These are phyloP conservation scores for Zychaea mexicana DNA, from an alignment of 371 early-diverging fungal genomes.

Conservation along the genomic window DNA sequence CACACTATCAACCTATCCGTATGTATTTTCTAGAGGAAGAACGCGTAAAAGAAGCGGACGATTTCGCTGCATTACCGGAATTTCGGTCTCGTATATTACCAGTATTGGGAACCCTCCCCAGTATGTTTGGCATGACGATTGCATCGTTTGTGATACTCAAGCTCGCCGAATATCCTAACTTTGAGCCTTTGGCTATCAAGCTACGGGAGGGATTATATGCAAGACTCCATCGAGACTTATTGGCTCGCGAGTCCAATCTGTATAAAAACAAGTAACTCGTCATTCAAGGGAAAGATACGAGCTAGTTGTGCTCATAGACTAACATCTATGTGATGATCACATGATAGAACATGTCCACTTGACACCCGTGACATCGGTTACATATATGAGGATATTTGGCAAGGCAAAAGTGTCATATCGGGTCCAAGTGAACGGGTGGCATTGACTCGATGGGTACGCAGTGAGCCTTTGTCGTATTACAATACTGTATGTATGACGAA, in stretches of 20 bases:
- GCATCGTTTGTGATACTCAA: conserved; percentile 82
- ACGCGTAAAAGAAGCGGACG: conserved; percentile 80
- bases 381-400: conserved; percentile 89
- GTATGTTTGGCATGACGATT: conserved; percentile 92
- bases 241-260: conserved; percentile 61
- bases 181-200: conserved; percentile 83
- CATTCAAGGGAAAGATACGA: no score
- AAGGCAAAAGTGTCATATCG: conserved; percentile 78
- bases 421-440: conserved; percentile 75
- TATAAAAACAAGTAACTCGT: conserved; percentile 55
- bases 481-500: conserved; percentile 89
- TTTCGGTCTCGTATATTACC: conserved; percentile 87
- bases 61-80: conserved; percentile 88
- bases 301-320: no score
- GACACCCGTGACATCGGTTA: conserved; percentile 78
- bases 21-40: conserved; percentile 62
- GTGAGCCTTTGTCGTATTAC: conserved; percentile 62
- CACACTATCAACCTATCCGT: no score
- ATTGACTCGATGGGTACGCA: conserved; percentile 77
- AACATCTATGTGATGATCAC: background rate
- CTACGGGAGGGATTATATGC: conserved; percentile 73
- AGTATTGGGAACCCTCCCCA: conserved; percentile 90
- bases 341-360: conserved; percentile 52
- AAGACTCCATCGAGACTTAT: conserved; percentile 75
- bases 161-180: conserved; percentile 74